A percentile compares a stretch with the other conserved stretches of the same genome.
These are phyloP conservation scores for Venturia oleaginea DNA, from an alignment of 2,329 filamentous ascomycete genomes.

Conservation along the genomic window DNA sequence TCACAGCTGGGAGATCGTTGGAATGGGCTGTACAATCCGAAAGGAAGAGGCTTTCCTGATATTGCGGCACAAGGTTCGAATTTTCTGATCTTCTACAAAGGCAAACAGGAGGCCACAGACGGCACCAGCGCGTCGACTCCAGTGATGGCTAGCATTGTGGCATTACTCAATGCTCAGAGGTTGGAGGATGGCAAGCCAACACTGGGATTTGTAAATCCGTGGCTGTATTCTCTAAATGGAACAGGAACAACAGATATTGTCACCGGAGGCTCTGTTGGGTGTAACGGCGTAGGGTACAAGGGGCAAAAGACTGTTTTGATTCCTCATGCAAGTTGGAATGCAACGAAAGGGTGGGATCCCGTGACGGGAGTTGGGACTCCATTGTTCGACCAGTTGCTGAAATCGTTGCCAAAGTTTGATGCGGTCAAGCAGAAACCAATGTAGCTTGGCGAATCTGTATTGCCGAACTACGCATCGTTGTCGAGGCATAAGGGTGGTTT, in stretches of 20 bases:
- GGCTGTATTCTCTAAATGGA: slow-evolving; percentile 34
- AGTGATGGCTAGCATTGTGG: slow-evolving; percentile 44
- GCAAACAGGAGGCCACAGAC: not conserved
- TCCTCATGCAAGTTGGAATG: slow-evolving; percentile 26
- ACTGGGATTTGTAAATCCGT: slow-evolving; percentile 48
- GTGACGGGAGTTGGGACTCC: slow-evolving; percentile 34
- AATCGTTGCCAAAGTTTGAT: not conserved
- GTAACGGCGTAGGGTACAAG: slow-evolving; percentile 14
- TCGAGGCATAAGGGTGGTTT: not conserved
- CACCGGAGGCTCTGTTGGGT: slow-evolving; percentile 26
- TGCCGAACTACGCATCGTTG: not conserved
- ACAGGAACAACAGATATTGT: slow-evolving; percentile 22
- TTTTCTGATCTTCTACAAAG: not conserved
- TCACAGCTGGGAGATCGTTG: slow-evolving; percentile 2
- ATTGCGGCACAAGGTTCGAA: slow-evolving; percentile 11
- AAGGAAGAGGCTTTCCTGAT: slow-evolving; percentile 15
- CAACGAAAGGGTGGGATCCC: slow-evolving; percentile 33
- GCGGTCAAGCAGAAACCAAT: not conserved
- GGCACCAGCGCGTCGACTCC: slow-evolving; percentile 28
- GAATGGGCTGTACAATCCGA: slow-evolving; percentile 13
- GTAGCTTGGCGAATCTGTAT: not conserved
- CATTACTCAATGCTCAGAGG: slow-evolving; percentile 50
- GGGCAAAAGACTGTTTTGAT: not conserved
- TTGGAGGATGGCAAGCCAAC: slow-evolving; percentile 35
- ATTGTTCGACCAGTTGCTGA: slow-evolving; percentile 32